Evolutionary conservation across 129 eudicot genomes (phyloP).

Genomic region (Sambucus nigra): DNA sequence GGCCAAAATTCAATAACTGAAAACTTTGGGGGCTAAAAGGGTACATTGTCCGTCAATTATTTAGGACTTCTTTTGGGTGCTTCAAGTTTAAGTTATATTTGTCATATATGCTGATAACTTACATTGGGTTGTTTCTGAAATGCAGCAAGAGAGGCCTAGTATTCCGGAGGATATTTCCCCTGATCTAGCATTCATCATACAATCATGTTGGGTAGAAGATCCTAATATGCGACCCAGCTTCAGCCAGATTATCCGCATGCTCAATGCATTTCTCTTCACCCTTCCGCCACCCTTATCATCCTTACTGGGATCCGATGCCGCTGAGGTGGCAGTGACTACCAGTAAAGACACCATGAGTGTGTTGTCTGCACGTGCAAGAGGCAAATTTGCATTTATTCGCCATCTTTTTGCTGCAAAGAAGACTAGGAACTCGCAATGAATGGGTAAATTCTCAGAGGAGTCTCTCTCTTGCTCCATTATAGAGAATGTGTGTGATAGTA

Average conservation of each 20-base stretch:
- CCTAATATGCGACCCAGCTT: constrained; percentile 88
- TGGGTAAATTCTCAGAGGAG: constrained; percentile 21
- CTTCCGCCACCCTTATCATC: constrained; percentile 48
- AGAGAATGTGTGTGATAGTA: too few species aligned
- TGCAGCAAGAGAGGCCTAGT: constrained; percentile 93
- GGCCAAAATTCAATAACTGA: too few species aligned
- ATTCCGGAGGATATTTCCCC: constrained; percentile 69
- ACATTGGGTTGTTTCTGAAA: constrained; percentile 5
- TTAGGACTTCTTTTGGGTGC: too few species aligned
- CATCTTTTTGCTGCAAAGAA: constrained; percentile 92
- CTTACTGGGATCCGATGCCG: constrained; percentile 31
- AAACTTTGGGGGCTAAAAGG: too few species aligned
- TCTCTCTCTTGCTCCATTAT: too few species aligned
- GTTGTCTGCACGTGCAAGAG: constrained; percentile 66
- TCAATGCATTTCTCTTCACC: constrained; percentile 65
- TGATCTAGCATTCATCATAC: constrained; percentile 75
- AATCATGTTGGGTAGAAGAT: constrained; percentile 97
- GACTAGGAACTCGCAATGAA: constrained; percentile 59
- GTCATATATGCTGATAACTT: constrained; percentile 18
- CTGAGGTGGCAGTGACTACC: constrained; percentile 27
- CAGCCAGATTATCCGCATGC: constrained; percentile 87
- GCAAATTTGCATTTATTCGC: constrained; percentile 76
- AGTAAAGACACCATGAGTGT: constrained; percentile 56
- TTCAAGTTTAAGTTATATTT: too few species aligned
- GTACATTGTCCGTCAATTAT: too few species aligned